A percentile compares a stretch with the other conserved stretches of the same genome.
phyloP scores from a whole-genome alignment of 768 basidiomycete species.

The Mycena sanguinolenta region DNA sequence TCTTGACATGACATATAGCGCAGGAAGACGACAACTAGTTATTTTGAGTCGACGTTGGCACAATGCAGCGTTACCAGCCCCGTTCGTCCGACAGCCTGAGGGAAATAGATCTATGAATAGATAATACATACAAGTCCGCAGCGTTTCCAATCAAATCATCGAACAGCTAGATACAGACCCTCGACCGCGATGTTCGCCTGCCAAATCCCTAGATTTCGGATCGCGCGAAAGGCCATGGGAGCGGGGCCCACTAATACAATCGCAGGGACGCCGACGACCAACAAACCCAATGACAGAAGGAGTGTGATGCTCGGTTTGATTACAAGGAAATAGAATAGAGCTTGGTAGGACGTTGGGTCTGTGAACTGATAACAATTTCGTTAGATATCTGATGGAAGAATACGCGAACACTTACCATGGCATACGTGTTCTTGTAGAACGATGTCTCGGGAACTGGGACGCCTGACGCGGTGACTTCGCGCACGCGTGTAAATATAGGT shows the following conservation, averaged over 20 bases:
- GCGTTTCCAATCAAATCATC: conserved; percentile 39
- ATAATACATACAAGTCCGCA: conserved; percentile 19
- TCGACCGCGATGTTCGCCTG: conserved; percentile 88
- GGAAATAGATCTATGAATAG: not conserved
- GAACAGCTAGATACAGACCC: conserved; percentile 65
- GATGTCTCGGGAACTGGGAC: conserved; percentile 69
- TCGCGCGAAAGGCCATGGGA: conserved; percentile 74
- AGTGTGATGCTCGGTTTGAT: conserved; percentile 88
- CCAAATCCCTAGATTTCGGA: conserved; percentile 80
- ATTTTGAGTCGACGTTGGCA: not conserved
- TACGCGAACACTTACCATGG: conserved; percentile 70
- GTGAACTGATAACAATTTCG: conserved; percentile 67
- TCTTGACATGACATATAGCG: no score
- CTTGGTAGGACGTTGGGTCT: conserved; percentile 85
- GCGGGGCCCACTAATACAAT: conserved; percentile 75
- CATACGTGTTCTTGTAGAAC: conserved; percentile 86
- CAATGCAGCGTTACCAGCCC: not conserved
- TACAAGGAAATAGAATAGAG: conserved; percentile 90
- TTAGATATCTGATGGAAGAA: conserved; percentile 8
- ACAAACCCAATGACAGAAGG: conserved; percentile 66
- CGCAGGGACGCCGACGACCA: conserved; percentile 70
- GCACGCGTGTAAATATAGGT: conserved; percentile 80
- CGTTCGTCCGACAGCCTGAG: not conserved
- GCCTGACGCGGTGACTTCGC: conserved; percentile 50
- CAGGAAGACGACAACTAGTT: no score